phyloP scores from a whole-genome alignment of 345 rosid genomes.

The Clausena lansium region DNA sequence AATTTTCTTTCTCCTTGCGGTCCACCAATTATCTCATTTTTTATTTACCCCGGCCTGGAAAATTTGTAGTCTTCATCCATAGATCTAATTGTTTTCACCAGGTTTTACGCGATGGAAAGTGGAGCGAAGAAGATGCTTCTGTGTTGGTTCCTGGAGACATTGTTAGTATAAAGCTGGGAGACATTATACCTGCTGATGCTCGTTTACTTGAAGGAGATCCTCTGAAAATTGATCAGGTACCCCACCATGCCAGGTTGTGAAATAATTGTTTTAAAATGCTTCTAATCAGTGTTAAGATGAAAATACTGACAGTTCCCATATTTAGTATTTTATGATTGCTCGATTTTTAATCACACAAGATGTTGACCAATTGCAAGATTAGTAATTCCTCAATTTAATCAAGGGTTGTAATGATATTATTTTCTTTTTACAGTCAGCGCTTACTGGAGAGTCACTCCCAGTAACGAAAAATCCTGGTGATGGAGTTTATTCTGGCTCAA shows the following conservation, averaged over 20 bases:
- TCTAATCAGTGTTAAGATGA: background rate
- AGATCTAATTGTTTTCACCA: constrained; percentile 12
- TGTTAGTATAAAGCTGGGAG: constrained; percentile 55
- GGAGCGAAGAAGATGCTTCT: constrained; percentile 55
- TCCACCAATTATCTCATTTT: background rate
- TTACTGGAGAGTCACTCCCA: constrained; percentile 90
- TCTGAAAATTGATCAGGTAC: constrained; percentile 58
- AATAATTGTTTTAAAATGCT: background rate
- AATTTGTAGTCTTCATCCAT: background rate
- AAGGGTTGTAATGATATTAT: background rate
- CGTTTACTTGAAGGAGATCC: constrained; percentile 67
- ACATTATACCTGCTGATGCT: constrained; percentile 62
- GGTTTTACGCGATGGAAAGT: constrained; percentile 49
- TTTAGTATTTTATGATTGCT: background rate
- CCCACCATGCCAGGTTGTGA: background rate
- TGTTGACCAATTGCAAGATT: background rate
- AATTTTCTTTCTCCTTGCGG: background rate
- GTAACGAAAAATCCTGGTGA: constrained; percentile 70
- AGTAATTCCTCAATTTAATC: background rate
- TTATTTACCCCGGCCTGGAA: background rate
- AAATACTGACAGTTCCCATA: background rate
- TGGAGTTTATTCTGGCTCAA: constrained; percentile 87
- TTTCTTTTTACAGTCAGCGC: constrained; percentile 62
- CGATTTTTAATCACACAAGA: background rate
- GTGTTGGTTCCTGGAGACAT: constrained; percentile 56